Base-by-base conservation (phyloP, 1,284 basidiomycete genomes). In the Melanopsichium pennsylvanicum region DNA sequence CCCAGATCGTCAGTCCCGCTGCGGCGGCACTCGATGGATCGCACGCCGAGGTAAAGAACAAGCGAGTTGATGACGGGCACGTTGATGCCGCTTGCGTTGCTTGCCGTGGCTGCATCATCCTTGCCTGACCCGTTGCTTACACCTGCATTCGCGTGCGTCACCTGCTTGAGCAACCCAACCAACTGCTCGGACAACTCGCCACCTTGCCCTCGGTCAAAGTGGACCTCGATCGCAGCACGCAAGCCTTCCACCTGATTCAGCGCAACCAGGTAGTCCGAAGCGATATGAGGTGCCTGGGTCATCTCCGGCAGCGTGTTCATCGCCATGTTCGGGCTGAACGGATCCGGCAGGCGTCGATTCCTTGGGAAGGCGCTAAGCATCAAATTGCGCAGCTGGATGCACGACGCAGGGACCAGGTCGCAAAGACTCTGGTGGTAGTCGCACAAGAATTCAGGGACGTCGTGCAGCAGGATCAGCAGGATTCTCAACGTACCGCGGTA, bases 371-470 rank as follows among this genome's bases (percentile, higher is more conserved):
- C 94, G 79, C 92, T 91, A 59, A 97, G 88, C 67, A 98, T 88
- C 83, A 99, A 88, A 84, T 98, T 99, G 76, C 93, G 90, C 57
- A 98, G 86, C 83, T 99, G 96, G 62, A 95, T 89, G 86, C 94
- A 97, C 75, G 90, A 88, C 16, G 89, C 85, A 38, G 96, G 96
- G 67, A 98, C 91, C 61, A 87, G 88, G 70, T 97, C 94, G 80
- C 92, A 93, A 38, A 99, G 87, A 39, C 91, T 90, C 84, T 96
- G 94, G 83, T 97, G 95, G 82, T 96, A 93, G 83, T 95, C 92
- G 81, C 90, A 91, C 62, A 99, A 86, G 85, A 97, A 98, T 71
- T 97, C 94, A 42, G 96, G 95, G 86, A 97, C 97, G 84, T 98
- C 96, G 83, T 98, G 95, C 52, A 98, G 87, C 55, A 98, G 88